A percentile compares a stretch with the other conserved stretches of the same genome.
Conservation (phyloP, 257 asterid species). For the Solanum clarkiae region DNA sequence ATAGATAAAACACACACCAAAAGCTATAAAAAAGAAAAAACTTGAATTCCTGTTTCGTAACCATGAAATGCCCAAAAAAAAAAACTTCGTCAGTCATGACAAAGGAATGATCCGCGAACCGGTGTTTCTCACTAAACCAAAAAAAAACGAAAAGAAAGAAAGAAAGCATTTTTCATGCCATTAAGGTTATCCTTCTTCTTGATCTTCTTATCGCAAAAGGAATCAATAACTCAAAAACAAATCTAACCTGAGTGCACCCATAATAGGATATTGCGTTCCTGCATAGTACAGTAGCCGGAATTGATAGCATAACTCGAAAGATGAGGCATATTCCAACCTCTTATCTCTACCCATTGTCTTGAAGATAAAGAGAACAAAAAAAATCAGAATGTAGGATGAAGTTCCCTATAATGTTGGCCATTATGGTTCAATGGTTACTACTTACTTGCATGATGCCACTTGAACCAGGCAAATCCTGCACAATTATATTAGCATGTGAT, state of each 20-base stretch:
- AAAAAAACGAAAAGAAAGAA: not conserved
- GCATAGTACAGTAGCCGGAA: constrained; percentile 83
- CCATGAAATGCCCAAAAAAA: not conserved
- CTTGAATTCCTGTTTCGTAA: not conserved
- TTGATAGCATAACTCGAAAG: constrained; percentile 76
- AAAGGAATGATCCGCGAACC: not conserved
- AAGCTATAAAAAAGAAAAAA: too few relatives aligned
- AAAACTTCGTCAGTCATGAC: not conserved
- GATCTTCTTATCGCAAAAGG: not conserved
- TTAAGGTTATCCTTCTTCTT: not conserved
- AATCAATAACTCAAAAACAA: not conserved
- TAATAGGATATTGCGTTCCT: constrained; percentile 92
- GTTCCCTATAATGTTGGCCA: not conserved
- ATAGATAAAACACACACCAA: not conserved
- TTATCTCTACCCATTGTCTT: constrained; percentile 95
- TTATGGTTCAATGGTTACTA: constrained; percentile 2
- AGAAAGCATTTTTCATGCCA: not conserved
- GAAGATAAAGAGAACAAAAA: not conserved
- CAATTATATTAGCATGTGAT: constrained; percentile 7
- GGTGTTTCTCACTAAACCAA: not conserved
- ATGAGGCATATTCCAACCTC: constrained; percentile 84
- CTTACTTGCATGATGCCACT: constrained; percentile 98
- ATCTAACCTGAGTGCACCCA: constrained; percentile 93
- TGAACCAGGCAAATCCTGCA: constrained; percentile 82
- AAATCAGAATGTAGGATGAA: constrained; percentile 1